These are phyloP conservation scores for Fusarium caatingaense DNA, from an alignment of 2,329 filamentous ascomycete genomes.

Conservation along the genomic window DNA sequence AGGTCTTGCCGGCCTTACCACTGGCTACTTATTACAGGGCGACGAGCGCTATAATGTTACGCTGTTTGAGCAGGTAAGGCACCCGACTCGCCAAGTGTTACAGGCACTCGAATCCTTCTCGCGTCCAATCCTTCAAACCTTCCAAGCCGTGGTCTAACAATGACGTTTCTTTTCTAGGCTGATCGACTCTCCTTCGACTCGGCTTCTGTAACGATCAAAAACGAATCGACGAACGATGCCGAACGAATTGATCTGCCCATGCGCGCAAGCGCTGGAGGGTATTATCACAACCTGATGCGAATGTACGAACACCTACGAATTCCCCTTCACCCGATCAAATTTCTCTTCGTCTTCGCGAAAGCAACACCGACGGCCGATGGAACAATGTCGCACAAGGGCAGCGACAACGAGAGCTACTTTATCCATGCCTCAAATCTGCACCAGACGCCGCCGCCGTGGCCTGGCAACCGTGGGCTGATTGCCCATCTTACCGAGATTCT, in stretches of 20 bases:
- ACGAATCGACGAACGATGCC: constrained; percentile 44
- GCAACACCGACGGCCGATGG: constrained; percentile 25
- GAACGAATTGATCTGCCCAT: constrained; percentile 56
- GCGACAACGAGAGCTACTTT: constrained; percentile 56
- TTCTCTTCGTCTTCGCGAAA: constrained; percentile 64
- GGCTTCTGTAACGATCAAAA: constrained; percentile 52
- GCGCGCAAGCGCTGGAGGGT: constrained; percentile 55
- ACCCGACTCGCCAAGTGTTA: background rate
- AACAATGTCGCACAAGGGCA: constrained; percentile 19
- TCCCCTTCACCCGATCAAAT: constrained; percentile 60
- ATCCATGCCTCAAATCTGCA: constrained; percentile 67
- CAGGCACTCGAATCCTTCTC: constrained; percentile 1
- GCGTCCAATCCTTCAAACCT: background rate
- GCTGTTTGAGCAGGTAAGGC: constrained; percentile 53
- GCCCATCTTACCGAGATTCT: constrained; percentile 57
- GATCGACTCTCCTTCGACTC: constrained; percentile 52
- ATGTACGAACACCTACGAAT: constrained; percentile 68
- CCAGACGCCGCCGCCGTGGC: constrained; percentile 57
- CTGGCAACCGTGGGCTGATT: constrained; percentile 52
- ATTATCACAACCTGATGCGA: constrained; percentile 65
- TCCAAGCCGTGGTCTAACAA: background rate
- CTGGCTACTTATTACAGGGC: constrained; percentile 51
- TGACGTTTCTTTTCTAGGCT: constrained; percentile 40
- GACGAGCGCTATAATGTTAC: constrained; percentile 52
- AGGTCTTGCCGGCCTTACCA: constrained; percentile 53